Evolutionary conservation across 805 yeast genomes (phyloP), one percentile per base, ranked within the genome.

Genomic region (Barnettozyma wickerhamii): DNA sequence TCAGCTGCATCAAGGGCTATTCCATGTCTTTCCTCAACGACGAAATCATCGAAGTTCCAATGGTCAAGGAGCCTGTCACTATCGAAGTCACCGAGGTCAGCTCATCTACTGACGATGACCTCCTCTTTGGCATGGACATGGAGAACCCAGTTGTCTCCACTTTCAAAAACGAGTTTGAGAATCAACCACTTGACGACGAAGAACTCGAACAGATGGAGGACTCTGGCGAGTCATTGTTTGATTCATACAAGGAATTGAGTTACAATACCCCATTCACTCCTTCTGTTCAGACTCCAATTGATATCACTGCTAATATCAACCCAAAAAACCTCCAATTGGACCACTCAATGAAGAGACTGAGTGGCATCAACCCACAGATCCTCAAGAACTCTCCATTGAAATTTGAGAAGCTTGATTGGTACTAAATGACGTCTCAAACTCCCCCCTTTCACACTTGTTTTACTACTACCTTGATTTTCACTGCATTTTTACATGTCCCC

Each of bases 241-340:
- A 43, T 19, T 13, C 35, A 20, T 17, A 32, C 14, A 34, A 36
- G 21, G 40, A 31, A n/a, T n/a, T 36, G 9, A 29, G 20, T 17
- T 31, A 37, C 6, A 44, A 44, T 27, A 41, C 47, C 5, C 49
- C 49, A 30, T 19, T 39, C n/a, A 45, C 49, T 10, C 49, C 49
- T 19, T 32, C 35, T 3, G 26, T 39, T 13, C 43, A 39, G 29
- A 42, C 43, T 19, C 48, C 48, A n/a, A 14, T 45, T 2, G 33
- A 18, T 18, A 30, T 30, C 9, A 19, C 18, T 13, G 23, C 10
- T 14, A 35, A 30, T n/a, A 7, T 30, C 6, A 24, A 37, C 10
- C 21, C 21, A n/a, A 28, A 19, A 10, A 33, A 33, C 10, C n/a
- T 30, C 20, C 26, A 33, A 14, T 29, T 18, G 18, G 33, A 37